A percentile compares a stretch with the other conserved stretches of the same genome.
phyloP scores from a whole-genome alignment of 2,329 filamentous ascomycete species.

The Emydomyces testavorans region DNA sequence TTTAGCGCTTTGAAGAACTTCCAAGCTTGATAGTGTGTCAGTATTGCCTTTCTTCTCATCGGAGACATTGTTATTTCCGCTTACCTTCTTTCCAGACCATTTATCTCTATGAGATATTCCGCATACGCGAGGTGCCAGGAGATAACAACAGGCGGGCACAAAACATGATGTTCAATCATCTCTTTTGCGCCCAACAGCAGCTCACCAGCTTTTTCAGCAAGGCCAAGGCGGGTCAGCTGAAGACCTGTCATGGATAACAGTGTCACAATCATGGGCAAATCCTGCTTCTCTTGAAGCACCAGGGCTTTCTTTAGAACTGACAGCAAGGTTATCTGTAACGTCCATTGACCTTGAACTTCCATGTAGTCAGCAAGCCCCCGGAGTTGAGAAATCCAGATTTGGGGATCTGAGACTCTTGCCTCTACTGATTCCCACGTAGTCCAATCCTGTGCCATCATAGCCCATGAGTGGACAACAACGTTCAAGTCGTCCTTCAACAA shows the following conservation, averaged over 20 bases:
- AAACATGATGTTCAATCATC: slow-evolving; percentile 32
- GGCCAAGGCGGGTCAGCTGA: slow-evolving; percentile 50
- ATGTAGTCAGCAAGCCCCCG: slow-evolving; percentile 46
- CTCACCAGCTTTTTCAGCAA: slow-evolving; percentile 47
- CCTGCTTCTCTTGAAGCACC: slow-evolving; percentile 34
- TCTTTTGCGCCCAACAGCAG: slow-evolving; percentile 49
- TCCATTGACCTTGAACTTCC: slow-evolving; percentile 46
- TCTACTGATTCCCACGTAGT: slow-evolving; percentile 34
- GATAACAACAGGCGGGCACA: slow-evolving; percentile 39
- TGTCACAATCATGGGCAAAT: slow-evolving; percentile 32
- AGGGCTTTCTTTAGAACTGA: slow-evolving; percentile 39
- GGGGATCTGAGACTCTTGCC: slow-evolving; percentile 40
- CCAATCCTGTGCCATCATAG: slow-evolving; percentile 35
- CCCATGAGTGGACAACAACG: slow-evolving; percentile 28
- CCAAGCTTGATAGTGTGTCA: slow-evolving; percentile 31
- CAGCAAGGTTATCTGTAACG: slow-evolving; percentile 39
- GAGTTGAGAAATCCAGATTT: slow-evolving; percentile 42
- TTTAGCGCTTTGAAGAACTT: slow-evolving; percentile 24
- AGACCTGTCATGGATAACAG: slow-evolving; percentile 40
- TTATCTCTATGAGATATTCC: slow-evolving; percentile 60
- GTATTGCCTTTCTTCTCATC: slow-evolving; percentile 28
- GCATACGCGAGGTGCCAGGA: slow-evolving; percentile 59
- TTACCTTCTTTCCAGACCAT: slow-evolving; percentile 51
- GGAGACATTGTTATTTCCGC: slow-evolving; percentile 29
- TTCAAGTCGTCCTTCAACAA: slow-evolving; percentile 22